phyloP scores from a whole-genome alignment of 108 stramenopile genomes.

The Skeletonema menzelii region DNA sequence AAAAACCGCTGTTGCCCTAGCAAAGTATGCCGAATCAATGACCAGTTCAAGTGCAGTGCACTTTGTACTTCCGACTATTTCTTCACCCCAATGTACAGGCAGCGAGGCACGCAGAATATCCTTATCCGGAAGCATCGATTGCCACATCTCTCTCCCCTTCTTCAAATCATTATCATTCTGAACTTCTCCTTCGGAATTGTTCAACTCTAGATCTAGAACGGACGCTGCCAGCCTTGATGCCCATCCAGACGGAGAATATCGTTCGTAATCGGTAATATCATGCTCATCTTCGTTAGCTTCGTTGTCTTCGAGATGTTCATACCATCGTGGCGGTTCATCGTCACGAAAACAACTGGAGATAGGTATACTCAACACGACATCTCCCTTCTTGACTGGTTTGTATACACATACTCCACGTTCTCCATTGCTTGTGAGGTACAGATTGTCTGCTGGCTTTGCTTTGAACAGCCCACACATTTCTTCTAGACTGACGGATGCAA shows the following conservation, averaged over 20 bases:
- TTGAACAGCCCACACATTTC: conserved; percentile 11
- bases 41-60: conserved; percentile 69
- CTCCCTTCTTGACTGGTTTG: conserved; percentile 37
- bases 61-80: conserved; percentile 34
- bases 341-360: conserved; percentile 66
- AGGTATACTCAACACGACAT: conserved; percentile 60
- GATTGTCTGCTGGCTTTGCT: background rate
- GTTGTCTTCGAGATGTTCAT: background rate
- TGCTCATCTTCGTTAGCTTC: conserved; percentile 22
- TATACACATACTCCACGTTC: conserved; percentile 56
- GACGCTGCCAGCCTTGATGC: conserved; percentile 69
- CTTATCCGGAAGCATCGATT: conserved; percentile 56
- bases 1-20: conserved; percentile 56
- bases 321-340: conserved; percentile 60
- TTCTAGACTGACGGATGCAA: background rate
- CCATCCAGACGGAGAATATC: conserved; percentile 51
- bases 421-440: conserved; percentile 13
- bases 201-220: conserved; percentile 49
- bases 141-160: conserved; percentile 41
- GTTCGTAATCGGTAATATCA: conserved; percentile 23
- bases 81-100: conserved; percentile 76
- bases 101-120: conserved; percentile 57
- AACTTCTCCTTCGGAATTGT: background rate
- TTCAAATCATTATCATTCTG: background rate
- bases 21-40: conserved; percentile 72